These are phyloP conservation scores for Diaporthe humulicola DNA, from an alignment of 2,329 filamentous ascomycete species.

Conservation along the genomic window DNA sequence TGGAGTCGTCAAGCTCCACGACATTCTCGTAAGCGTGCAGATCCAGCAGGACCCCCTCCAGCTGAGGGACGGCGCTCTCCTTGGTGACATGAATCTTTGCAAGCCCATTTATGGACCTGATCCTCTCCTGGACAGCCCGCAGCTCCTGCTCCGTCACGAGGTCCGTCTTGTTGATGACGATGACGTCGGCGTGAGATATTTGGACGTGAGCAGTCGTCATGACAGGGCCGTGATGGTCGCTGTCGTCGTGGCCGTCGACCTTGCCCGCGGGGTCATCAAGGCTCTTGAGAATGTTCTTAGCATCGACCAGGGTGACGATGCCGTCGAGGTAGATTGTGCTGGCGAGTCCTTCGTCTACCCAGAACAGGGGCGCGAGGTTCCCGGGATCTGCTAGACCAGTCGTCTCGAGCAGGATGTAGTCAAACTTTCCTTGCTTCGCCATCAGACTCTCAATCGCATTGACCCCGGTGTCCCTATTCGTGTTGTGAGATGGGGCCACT, in stretches of 20 bases:
- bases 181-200: constrained; percentile 95
- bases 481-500: constrained; percentile 2
- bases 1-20: constrained; percentile 75
- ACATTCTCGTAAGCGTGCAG: constrained; percentile 93
- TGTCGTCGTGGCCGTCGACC: constrained; percentile 64
- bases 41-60: constrained; percentile 90
- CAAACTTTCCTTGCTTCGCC: constrained; percentile 92
- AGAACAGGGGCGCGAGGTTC: constrained; percentile 95
- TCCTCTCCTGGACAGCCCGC: constrained; percentile 75
- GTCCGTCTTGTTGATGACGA: constrained; percentile 95
- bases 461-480: constrained; percentile 84
- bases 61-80: constrained; percentile 81
- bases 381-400: constrained; percentile 96
- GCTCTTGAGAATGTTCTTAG: constrained; percentile 87
- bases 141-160: constrained; percentile 81
- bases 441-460: constrained; percentile 96
- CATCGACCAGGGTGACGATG: constrained; percentile 95
- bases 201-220: constrained; percentile 96
- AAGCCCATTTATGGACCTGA: constrained; percentile 89
- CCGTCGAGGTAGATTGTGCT: constrained; percentile 97
- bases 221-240: constrained; percentile 70
- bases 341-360: constrained; percentile 95
- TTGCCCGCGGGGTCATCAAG: constrained; percentile 79
- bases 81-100: constrained; percentile 87
- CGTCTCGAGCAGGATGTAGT: constrained; percentile 97